These are phyloP conservation scores for Uronychia binucleata DNA, from an alignment of 73 alveolate genomes.

Conservation along the genomic window DNA sequence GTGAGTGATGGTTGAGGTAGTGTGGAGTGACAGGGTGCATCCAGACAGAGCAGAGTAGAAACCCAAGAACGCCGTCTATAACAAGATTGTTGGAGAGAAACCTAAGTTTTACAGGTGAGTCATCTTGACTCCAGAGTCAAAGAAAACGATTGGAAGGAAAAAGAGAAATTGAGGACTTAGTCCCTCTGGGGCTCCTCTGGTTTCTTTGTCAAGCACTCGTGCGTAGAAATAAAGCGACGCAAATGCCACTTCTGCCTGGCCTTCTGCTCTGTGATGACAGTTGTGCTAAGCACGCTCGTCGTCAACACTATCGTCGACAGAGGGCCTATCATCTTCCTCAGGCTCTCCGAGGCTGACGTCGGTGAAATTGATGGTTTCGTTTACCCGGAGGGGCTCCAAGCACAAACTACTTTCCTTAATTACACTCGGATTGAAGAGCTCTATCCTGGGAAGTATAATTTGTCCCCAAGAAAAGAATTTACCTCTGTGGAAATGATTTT, in stretches of 20 bases:
- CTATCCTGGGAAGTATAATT: not conserved
- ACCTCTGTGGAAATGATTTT: not conserved
- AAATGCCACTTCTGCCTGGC: conserved; percentile 81
- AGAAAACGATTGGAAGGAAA: conserved; percentile 8
- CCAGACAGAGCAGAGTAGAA: too few species aligned
- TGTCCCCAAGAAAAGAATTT: conserved; percentile 15
- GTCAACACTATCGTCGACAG: conserved; percentile 75
- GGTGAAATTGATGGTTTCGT: conserved; percentile 65
- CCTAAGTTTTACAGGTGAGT: too few species aligned
- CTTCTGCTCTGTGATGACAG: conserved; percentile 71
- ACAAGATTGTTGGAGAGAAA: conserved; percentile 10
- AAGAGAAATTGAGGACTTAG: conserved; percentile 39
- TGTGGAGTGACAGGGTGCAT: too few species aligned
- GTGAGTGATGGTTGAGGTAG: too few species aligned
- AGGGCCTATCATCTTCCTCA: conserved; percentile 82
- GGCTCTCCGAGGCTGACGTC: conserved; percentile 70
- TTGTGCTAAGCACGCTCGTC: conserved; percentile 77
- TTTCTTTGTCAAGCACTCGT: conserved; percentile 25
- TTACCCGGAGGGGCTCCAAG: conserved; percentile 13
- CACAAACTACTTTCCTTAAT: not conserved
- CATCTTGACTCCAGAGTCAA: conserved; percentile 5
- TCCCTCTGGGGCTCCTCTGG: conserved; percentile 18
- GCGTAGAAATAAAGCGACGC: conserved; percentile 72
- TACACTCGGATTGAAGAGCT: not conserved
- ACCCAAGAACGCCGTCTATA: conserved; percentile 2